phyloP scores from a whole-genome alignment of 768 basidiomycete genomes.

The Candolleomyces aberdarensis region DNA sequence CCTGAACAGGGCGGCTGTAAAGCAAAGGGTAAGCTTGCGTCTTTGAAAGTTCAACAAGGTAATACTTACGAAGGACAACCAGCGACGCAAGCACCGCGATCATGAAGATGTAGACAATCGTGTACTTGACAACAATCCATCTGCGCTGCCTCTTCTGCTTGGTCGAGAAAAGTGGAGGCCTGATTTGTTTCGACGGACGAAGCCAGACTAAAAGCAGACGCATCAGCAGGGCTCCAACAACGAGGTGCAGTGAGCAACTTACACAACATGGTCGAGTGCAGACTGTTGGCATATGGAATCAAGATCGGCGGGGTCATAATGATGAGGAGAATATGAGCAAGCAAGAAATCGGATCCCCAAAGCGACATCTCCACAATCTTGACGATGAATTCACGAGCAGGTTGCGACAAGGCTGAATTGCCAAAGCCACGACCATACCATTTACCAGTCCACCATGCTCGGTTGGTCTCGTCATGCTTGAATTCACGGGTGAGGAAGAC shows the following conservation, averaged over 20 bases:
- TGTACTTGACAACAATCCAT: conserved; percentile 91
- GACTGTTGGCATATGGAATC: conserved; percentile 81
- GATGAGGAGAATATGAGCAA: conserved; percentile 81
- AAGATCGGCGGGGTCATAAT: conserved; percentile 82
- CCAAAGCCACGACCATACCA: conserved; percentile 97
- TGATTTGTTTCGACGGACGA: conserved; percentile 90
- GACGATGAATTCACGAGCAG: conserved; percentile 95
- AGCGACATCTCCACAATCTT: conserved; percentile 98
- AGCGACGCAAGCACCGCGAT: conserved; percentile 77
- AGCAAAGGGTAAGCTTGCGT: conserved; percentile 10
- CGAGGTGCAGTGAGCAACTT: conserved; percentile 29
- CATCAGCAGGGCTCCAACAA: conserved; percentile 1
- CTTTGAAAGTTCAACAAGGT: neutral
- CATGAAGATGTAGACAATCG: conserved; percentile 75
- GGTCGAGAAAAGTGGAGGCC: conserved; percentile 88
- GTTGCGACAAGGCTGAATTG: conserved; percentile 89
- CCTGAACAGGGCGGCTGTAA: conserved; percentile 71
- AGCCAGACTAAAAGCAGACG: conserved; percentile 72
- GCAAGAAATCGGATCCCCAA: conserved; percentile 93
- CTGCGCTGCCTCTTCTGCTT: conserved; percentile 91
- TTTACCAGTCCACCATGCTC: conserved; percentile 98
- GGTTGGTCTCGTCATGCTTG: conserved; percentile 98
- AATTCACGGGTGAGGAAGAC: conserved; percentile 95
- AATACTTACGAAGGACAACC: conserved; percentile 72
- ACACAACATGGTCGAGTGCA: conserved; percentile 95